Conservation (phyloP, 352 stramenopile species). For the Phytophthora citrophthora region DNA sequence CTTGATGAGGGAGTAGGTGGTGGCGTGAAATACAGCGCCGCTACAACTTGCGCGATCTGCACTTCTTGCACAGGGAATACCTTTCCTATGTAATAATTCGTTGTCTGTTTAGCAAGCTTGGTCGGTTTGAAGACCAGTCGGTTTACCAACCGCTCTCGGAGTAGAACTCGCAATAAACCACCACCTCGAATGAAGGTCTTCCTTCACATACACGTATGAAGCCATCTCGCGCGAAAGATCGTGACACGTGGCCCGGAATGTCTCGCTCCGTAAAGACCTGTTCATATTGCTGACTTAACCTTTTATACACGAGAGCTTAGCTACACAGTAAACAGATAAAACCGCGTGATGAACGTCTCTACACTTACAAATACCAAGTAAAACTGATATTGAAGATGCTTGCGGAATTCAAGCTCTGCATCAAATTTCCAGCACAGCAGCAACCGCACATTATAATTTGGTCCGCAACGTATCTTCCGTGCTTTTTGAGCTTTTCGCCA, state of each 20-base stretch:
- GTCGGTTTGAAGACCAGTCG: too few relatives aligned
- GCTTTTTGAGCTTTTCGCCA: background rate
- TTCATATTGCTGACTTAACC: background rate
- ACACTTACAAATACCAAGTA: background rate
- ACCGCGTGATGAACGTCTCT: too few relatives aligned
- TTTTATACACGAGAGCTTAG: background rate
- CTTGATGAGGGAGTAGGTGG: too few relatives aligned
- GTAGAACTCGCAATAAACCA: background rate
- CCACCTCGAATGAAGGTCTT: background rate
- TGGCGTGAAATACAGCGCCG: too few relatives aligned
- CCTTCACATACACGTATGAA: background rate
- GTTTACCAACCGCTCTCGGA: too few relatives aligned
- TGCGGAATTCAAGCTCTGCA: slow-evolving; percentile 8
- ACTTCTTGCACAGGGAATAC: too few relatives aligned
- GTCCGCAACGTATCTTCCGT: slow-evolving; percentile 5
- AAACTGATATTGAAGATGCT: background rate
- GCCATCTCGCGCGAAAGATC: background rate
- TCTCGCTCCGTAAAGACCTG: background rate
- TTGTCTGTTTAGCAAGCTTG: too few relatives aligned
- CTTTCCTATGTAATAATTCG: too few relatives aligned
- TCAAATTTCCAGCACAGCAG: background rate
- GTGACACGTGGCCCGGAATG: background rate
- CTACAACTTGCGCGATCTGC: too few relatives aligned
- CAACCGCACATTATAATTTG: background rate
- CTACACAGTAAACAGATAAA: slow-evolving; percentile 1